Evolutionary conservation across 495 filamentous ascomycete genomes (phyloP).

Genomic region (Aspergillus campestris): DNA sequence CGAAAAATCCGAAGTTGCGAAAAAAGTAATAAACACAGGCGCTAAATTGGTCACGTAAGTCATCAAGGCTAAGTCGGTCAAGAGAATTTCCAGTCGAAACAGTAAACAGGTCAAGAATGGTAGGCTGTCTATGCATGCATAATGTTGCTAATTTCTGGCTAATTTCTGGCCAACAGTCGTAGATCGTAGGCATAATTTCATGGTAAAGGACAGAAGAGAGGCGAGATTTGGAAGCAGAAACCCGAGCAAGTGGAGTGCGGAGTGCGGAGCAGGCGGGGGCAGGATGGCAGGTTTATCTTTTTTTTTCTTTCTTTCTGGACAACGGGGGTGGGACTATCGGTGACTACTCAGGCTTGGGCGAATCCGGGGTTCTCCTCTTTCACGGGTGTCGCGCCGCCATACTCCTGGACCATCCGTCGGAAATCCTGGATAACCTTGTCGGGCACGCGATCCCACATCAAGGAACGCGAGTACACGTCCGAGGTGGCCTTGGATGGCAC

Average conservation of each 20-base stretch:
- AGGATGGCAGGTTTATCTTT: conserved; percentile 2
- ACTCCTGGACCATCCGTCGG: conserved; percentile 71
- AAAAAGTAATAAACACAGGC: conserved; percentile 16
- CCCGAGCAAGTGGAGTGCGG: conserved; percentile 8
- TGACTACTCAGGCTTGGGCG: conserved; percentile 21
- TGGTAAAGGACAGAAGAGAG: conserved; percentile 6
- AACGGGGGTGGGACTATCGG: not conserved
- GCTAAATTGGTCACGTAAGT: conserved; percentile 14
- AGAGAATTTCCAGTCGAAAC: conserved; percentile 17
- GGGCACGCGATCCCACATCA: conserved; percentile 92
- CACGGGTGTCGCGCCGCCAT: conserved; percentile 22
- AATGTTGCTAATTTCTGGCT: conserved; percentile 15
- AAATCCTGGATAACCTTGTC: conserved; percentile 88
- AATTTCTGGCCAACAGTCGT: conserved; percentile 14
- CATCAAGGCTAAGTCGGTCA: conserved; percentile 12
- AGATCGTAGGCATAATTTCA: conserved; percentile 6
- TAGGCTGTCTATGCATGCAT: conserved; percentile 22
- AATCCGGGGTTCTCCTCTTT: conserved; percentile 29
- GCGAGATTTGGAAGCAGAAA: conserved; percentile 4
- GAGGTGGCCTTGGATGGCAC: conserved; percentile 24
- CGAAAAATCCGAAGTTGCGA: conserved; percentile 11
- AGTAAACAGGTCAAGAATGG: conserved; percentile 2
- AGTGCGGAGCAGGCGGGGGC: conserved; percentile 1
- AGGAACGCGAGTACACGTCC: conserved; percentile 84
- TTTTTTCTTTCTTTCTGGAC: conserved; percentile 3